Evolutionary conservation across 257 asterid genomes (phyloP), one percentile per base, ranked within the genome.

Genomic region (Pogostemon cablin): DNA sequence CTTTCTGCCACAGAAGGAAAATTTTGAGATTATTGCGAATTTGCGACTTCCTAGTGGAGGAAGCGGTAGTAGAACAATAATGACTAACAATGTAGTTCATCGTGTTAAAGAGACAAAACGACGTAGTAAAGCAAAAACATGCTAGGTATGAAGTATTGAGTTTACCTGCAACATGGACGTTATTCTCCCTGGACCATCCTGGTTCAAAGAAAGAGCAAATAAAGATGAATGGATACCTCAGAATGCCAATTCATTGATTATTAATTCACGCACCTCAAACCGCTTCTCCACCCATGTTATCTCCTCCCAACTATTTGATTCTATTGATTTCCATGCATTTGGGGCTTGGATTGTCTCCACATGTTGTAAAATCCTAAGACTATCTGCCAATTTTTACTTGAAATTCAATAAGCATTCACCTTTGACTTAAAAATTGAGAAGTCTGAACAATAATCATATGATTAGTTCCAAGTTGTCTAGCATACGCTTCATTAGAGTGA

Each of bases 291-390:
- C 88, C 99, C 98, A 95, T 3, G 72, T 44, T 56, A 86, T 77
- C 57, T 86, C 95, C 67, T 68, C 79, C 96, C 96, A 91, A 65
- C 84, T 78, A 72, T 82, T 81, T 38, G 85, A 82, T 67, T 83
- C 86, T 54, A 85, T 55, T 3, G 72, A 65, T 37, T 86, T 78
- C 99, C 96, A 89, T 44, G 89, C 79, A 72, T 52, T 59, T 49
- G 97, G 98, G 75, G 78, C 93, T 76, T 73, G 80, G 75, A 95
- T 86, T 61, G 86, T 75, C 73, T 91, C 95, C 78, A 85, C 98
- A 64, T 89, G 97, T 76, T 91, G 96, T 60, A 95, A 1, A 9
- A 91, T 77, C 83, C 99, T 84, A 75, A 91, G 91, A 79, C 96
- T 83, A 81, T 76, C 98, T 91, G 88, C 37, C 64, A 38, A 62